phyloP scores from a whole-genome alignment of 75 land plant genomes.

The Pinus albicaulis region DNA sequence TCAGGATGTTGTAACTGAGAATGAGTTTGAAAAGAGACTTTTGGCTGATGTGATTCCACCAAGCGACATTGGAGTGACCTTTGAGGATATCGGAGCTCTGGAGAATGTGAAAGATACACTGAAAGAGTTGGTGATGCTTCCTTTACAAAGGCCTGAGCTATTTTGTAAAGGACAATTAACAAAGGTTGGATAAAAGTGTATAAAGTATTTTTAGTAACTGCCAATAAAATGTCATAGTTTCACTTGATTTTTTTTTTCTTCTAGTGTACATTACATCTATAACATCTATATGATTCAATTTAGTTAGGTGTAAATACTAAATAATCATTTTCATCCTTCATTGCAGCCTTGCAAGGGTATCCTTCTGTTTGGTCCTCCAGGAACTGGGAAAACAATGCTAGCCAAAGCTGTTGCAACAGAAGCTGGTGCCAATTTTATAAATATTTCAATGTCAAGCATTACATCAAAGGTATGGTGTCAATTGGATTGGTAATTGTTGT shows the following conservation, averaged over 20 bases:
- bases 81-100: conserved; percentile 90
- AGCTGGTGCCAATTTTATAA: conserved; percentile 95
- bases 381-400: conserved; percentile 97
- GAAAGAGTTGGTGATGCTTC: conserved; percentile 94
- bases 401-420: conserved; percentile 98
- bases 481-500: background rate
- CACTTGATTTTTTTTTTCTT: too few species aligned
- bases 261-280: too few species aligned
- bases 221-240: background rate
- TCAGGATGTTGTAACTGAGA: conserved; percentile 85
- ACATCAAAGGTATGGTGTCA: conserved; percentile 72
- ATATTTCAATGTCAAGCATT: conserved; percentile 92
- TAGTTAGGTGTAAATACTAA: background rate
- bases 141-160: conserved; percentile 86
- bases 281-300: background rate
- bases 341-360: conserved; percentile 91
- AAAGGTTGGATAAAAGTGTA: conserved; percentile 35
- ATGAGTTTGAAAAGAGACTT: conserved; percentile 84
- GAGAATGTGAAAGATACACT: conserved; percentile 92
- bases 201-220: background rate
- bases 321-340: background rate
- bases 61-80: conserved; percentile 84
- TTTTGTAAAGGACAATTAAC: conserved; percentile 84
- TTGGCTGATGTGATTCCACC: conserved; percentile 90
- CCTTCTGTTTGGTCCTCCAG: conserved; percentile 91